Evolutionary conservation across 2,329 filamentous ascomycete species (phyloP).

Genomic region (Phaeomoniella chlamydospora): DNA sequence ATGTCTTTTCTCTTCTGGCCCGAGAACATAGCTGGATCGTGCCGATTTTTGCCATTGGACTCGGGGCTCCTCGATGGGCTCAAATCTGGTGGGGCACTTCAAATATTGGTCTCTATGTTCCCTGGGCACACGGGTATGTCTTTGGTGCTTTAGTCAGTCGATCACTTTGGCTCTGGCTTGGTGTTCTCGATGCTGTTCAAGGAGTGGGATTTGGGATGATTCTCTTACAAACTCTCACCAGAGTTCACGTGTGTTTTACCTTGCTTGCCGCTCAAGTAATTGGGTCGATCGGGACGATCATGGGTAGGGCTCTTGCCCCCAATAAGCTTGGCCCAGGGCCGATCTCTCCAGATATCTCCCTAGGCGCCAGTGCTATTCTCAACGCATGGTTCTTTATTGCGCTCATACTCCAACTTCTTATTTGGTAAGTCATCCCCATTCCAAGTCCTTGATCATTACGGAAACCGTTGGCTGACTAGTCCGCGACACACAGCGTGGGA

Average conservation of each 20-base stretch:
- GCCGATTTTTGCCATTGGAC: conserved; percentile 49
- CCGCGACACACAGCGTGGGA: too few relatives aligned
- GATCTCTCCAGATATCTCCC: conserved; percentile 46
- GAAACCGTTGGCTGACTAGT: conserved; percentile 12
- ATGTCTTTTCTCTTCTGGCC: conserved; percentile 35
- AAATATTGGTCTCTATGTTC: conserved; percentile 43
- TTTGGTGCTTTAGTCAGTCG: conserved; percentile 40
- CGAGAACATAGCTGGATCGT: conserved; percentile 49
- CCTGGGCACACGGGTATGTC: conserved; percentile 41
- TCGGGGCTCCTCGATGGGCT: conserved; percentile 49
- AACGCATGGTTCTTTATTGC: conserved; percentile 47
- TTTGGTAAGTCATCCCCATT: conserved; percentile 38
- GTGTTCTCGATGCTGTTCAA: conserved; percentile 47
- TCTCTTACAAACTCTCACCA: conserved; percentile 46
- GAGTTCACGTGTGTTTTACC: conserved; percentile 49
- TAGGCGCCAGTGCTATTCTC: conserved; percentile 26
- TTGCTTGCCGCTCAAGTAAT: conserved; percentile 45
- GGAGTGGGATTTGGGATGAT: conserved; percentile 54
- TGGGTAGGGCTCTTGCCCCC: conserved; percentile 43
- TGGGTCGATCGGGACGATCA: conserved; percentile 45
- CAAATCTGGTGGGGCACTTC: conserved; percentile 51
- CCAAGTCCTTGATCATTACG: neutral
- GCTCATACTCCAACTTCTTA: conserved; percentile 37
- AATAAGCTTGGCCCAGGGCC: conserved; percentile 43
- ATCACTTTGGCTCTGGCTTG: conserved; percentile 50